Evolutionary conservation across 441 rosid species (phyloP).

Genomic region (Aquilaria agallochum): DNA sequence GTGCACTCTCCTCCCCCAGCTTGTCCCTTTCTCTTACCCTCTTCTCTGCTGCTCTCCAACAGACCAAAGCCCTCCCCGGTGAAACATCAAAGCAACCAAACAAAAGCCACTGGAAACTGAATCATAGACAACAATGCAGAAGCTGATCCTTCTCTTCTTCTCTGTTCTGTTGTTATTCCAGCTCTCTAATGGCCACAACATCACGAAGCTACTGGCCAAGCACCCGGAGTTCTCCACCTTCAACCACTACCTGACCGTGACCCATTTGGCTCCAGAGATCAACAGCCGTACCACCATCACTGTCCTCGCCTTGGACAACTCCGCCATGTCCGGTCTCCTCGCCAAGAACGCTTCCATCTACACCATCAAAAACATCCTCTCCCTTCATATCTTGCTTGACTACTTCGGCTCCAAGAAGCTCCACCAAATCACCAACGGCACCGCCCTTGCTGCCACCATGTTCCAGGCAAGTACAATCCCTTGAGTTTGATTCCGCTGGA

Average conservation of each 20-base stretch:
- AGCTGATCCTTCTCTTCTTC: slow-evolving; percentile 16
- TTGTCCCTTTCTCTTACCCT: slow-evolving; percentile 3
- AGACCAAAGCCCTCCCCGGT: background rate
- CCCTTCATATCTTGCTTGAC: slow-evolving; percentile 83
- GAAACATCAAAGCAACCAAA: background rate
- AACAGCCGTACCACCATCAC: slow-evolving; percentile 87
- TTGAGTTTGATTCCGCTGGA: too few relatives aligned
- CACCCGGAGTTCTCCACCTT: slow-evolving; percentile 83
- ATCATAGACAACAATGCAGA: slow-evolving; percentile 29
- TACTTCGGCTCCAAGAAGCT: slow-evolving; percentile 90
- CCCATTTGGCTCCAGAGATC: slow-evolving; percentile 88
- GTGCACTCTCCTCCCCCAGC: background rate
- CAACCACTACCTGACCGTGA: slow-evolving; percentile 80
- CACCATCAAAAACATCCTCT: slow-evolving; percentile 79
- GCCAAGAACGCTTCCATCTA: slow-evolving; percentile 57
- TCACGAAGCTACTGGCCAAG: slow-evolving; percentile 59
- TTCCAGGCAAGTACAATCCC: slow-evolving; percentile 35
- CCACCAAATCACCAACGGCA: slow-evolving; percentile 80
- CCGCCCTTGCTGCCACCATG: slow-evolving; percentile 82
- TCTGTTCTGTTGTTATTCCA: slow-evolving; percentile 19
- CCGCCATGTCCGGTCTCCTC: slow-evolving; percentile 65
- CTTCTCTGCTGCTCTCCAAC: background rate
- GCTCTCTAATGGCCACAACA: slow-evolving; percentile 55
- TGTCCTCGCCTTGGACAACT: slow-evolving; percentile 76
- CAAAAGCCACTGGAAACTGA: background rate